Evolutionary conservation across 768 basidiomycete species (phyloP), one percentile per base, ranked within the genome.

Genomic region (Mycena belliarum): DNA sequence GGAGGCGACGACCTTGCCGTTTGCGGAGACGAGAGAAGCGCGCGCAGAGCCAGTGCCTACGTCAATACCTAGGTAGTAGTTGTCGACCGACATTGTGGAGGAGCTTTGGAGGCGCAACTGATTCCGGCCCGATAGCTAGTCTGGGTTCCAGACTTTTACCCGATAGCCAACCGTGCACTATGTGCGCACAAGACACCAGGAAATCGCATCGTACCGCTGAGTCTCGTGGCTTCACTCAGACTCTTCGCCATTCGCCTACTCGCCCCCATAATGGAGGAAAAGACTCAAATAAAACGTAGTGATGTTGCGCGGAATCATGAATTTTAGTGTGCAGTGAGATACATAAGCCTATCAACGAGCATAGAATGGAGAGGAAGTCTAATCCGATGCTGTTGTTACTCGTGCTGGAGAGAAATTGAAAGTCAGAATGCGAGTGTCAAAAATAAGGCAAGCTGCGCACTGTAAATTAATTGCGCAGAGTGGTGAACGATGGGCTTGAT

Each of bases 401-500:
- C 82, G 79, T 67, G 82, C 82, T 82, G 55, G 2, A 41, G 59
- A 32, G 33, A 35, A 14, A 15, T 42, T 26, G 26, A 40, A 48
- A 38, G 18, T 49, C 14, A 41, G 11, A 12, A 23, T 51, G n/a
- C 21, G 47, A n/a, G 48, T 26, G 32, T 45, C 21, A 49, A 50
- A 40, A 47, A n/a, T 33, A 41, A 40, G 33, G 3, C 37, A 56
- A 32, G 29, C 29, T 25, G 87, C 91, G 71, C 70, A 94, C 93
- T 98, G 90, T 98, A 98, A 69, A 99, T 86, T 72, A 95, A 79
- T 77, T 99, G 96, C 58, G 83, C 81, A 64, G 89, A 89, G 82
- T 96, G 94, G 80, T 98, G 97, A 63, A 98, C 92, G 67, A 99
- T 93, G 65, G 86, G 84, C 82, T 96, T 98, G 77, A 99, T 98